These are phyloP conservation scores for Austroboletus festivus DNA, from an alignment of 768 basidiomycete genomes.

Conservation along the genomic window DNA sequence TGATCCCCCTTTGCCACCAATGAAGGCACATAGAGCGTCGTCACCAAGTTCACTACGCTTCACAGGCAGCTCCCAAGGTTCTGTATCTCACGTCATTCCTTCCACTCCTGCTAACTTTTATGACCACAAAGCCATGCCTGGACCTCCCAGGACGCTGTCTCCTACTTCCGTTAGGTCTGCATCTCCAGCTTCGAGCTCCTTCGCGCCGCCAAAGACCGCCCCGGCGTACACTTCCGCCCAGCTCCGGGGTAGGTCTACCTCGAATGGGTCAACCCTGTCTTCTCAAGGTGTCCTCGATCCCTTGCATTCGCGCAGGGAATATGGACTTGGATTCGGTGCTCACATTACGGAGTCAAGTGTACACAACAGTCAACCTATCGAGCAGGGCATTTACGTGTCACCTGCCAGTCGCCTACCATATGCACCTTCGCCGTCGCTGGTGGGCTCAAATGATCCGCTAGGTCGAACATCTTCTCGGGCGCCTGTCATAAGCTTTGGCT, in stretches of 20 bases:
- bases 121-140: conserved; percentile 19
- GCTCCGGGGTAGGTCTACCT: conserved; percentile 40
- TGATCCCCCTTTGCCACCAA: conserved; percentile 68
- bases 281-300: conserved; percentile 21
- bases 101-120: conserved; percentile 12
- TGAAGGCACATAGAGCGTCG: conserved; percentile 31
- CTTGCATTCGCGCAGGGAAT: conserved; percentile 24
- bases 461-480: conserved; percentile 68
- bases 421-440: conserved; percentile 79
- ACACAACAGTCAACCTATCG: conserved; percentile 13
- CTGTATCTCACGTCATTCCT: conserved; percentile 7
- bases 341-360: conserved; percentile 18
- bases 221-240: conserved; percentile 15
- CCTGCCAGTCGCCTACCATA: conserved; percentile 53
- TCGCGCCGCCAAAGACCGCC: conserved; percentile 32
- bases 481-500: conserved; percentile 87
- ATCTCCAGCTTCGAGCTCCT: conserved; percentile 34
- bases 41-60: conserved; percentile 28
- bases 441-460: conserved; percentile 81
- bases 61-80: conserved; percentile 12
- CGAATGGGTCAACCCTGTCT: conserved; percentile 44
- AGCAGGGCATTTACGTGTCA: conserved; percentile 29
- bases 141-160: conserved; percentile 32
- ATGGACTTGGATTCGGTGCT: conserved; percentile 22
- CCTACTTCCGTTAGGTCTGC: conserved; percentile 22